A percentile compares a stretch with the other conserved stretches of the same genome.
Evolutionary conservation across 805 yeast genomes (phyloP).

Genomic region (Aciculoconidium aculeatum): DNA sequence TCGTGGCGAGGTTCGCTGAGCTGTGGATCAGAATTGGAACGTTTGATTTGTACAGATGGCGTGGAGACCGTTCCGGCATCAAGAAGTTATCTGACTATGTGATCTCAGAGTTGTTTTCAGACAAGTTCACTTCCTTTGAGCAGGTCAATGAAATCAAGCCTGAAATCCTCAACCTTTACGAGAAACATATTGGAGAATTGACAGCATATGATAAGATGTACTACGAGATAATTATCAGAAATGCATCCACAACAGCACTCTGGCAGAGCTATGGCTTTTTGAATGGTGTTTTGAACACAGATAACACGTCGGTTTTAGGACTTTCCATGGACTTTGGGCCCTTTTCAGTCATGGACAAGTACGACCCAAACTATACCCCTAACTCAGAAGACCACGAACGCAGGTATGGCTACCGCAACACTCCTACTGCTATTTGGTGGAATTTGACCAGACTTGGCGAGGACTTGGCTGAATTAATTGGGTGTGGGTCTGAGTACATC

Average conservation of each 20-base stretch:
- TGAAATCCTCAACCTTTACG: constrained; percentile 14
- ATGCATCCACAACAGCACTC: constrained; percentile 70
- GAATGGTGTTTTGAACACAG: constrained; percentile 93
- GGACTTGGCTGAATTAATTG: constrained; percentile 72
- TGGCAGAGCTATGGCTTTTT: constrained; percentile 92
- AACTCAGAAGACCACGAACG: constrained; percentile 75
- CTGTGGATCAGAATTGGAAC: constrained; percentile 86
- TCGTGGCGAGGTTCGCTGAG: constrained; percentile 77
- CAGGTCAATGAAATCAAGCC: constrained; percentile 14
- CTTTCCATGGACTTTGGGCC: constrained; percentile 93
- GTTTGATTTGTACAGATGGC: constrained; percentile 74
- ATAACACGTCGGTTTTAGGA: constrained; percentile 87
- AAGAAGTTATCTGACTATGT: constrained; percentile 65
- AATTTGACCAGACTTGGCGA: constrained; percentile 83
- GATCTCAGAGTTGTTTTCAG: constrained; percentile 55
- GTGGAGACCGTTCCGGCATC: constrained; percentile 62
- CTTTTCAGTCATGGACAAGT: constrained; percentile 82
- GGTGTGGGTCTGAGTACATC: constrained; percentile 55
- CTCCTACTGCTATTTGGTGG: constrained; percentile 91
- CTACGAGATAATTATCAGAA: constrained; percentile 62
- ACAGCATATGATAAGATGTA: constrained; percentile 68
- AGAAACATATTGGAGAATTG: constrained; percentile 27
- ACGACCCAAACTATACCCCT: constrained; percentile 77
- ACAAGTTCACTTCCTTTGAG: constrained; percentile 24
- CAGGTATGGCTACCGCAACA: constrained; percentile 76